Percentiles rank a stretch among this genome's conserved stretches.
phyloP scores from a whole-genome alignment of 495 filamentous ascomycete species.

The Glarea lozoyensis region DNA sequence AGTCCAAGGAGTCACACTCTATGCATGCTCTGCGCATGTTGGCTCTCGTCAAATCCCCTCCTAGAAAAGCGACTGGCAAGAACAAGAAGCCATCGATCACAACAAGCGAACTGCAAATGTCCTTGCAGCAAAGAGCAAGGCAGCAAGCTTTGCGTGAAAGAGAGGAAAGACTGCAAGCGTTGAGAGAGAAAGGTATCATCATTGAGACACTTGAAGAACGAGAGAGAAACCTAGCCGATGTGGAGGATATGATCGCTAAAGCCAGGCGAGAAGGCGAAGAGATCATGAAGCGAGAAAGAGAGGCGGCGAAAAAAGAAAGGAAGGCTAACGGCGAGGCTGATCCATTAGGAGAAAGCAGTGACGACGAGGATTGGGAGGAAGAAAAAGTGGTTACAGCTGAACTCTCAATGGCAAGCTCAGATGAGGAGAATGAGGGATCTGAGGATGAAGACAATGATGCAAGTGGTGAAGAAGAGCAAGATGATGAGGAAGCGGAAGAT shows the following conservation, averaged over 20 bases:
- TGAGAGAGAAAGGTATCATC: slow-evolving; percentile 68
- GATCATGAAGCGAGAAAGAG: slow-evolving; percentile 68
- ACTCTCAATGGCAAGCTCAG: slow-evolving; percentile 21
- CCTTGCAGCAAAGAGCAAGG: slow-evolving; percentile 58
- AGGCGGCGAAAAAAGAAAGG: slow-evolving; percentile 52
- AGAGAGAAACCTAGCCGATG: slow-evolving; percentile 64
- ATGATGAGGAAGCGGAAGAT: slow-evolving; percentile 20
- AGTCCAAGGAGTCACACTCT: slow-evolving; percentile 50
- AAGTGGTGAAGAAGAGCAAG: slow-evolving; percentile 26
- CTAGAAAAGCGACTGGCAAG: slow-evolving; percentile 36
- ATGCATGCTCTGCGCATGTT: slow-evolving; percentile 61
- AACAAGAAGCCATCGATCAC: slow-evolving; percentile 48
- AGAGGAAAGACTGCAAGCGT: slow-evolving; percentile 66
- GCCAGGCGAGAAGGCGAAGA: slow-evolving; percentile 73
- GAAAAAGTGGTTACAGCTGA: slow-evolving; percentile 32
- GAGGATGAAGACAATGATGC: slow-evolving; percentile 23
- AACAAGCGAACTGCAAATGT: slow-evolving; percentile 56
- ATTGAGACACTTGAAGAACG: slow-evolving; percentile 84
- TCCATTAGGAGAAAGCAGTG: slow-evolving; percentile 39
- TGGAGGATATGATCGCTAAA: slow-evolving; percentile 81
- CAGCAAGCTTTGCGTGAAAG: slow-evolving; percentile 73
- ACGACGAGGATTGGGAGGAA: slow-evolving; percentile 44
- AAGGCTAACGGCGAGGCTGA: slow-evolving; percentile 40
- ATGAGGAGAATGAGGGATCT: background rate
- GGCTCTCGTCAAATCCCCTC: slow-evolving; percentile 62